Conservation (phyloP, 1,284 basidiomycete genomes). For the Papiliotrema laurentii region DNA sequence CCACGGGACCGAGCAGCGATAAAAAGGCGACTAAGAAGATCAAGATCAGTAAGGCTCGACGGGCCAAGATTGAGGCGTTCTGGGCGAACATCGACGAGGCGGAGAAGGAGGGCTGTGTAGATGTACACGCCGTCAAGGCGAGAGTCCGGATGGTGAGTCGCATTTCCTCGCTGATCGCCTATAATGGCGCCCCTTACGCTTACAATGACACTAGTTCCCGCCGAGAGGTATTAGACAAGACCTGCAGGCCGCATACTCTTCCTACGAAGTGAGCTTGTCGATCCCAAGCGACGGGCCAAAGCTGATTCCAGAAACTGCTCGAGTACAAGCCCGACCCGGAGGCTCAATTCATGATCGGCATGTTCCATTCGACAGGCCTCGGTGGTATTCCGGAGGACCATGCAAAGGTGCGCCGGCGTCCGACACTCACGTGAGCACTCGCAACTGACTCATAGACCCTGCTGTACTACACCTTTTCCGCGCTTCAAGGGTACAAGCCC, state of each 20-base stretch:
- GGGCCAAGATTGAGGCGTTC: conserved; percentile 3
- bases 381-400: conserved; percentile 55
- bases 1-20: not conserved
- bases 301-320: conserved; percentile 51
- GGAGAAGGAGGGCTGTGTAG: conserved; percentile 4
- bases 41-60: conserved; percentile 45
- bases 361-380: conserved; percentile 83
- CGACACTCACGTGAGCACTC: conserved; percentile 49
- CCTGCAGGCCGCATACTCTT: conserved; percentile 26
- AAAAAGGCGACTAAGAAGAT: conserved; percentile 30
- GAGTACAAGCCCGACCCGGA: conserved; percentile 59
- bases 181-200: too few relatives aligned
- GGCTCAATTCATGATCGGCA: conserved; percentile 76
- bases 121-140: conserved; percentile 11
- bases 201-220: conserved; percentile 39
- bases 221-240: conserved; percentile 39
- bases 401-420: conserved; percentile 49
- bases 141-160: not conserved
- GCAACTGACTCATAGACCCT: conserved; percentile 57
- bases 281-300: not conserved
- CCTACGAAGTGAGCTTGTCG: conserved; percentile 25
- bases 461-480: conserved; percentile 89
- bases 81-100: conserved; percentile 2
- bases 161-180: not conserved
- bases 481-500: conserved; percentile 75